These are phyloP conservation scores for Gautieria morchelliformis DNA, from an alignment of 768 basidiomycete species.

Conservation along the genomic window DNA sequence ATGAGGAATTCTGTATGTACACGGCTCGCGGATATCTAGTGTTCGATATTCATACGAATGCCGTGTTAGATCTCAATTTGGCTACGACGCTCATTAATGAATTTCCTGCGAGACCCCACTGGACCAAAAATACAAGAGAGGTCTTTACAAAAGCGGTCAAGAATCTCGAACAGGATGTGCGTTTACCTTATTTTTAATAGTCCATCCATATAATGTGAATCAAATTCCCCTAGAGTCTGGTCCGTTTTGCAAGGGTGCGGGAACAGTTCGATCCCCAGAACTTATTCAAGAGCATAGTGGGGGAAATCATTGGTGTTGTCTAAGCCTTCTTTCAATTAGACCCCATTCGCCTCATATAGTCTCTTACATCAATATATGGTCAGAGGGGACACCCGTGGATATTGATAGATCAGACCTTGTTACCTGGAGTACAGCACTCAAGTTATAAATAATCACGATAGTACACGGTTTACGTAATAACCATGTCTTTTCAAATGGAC, in stretches of 20 bases:
- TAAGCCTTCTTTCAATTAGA: not conserved
- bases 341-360: not conserved
- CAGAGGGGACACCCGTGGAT: no score
- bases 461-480: not conserved
- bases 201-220: not conserved
- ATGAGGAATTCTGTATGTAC: conserved; percentile 9
- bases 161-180: conserved; percentile 1
- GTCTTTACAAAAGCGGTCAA: conserved; percentile 6
- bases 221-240: not conserved
- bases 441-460: no score
- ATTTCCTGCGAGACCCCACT: conserved; percentile 10
- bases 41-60: not conserved
- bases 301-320: conserved; percentile 7
- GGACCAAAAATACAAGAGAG: conserved; percentile 10
- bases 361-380: no score
- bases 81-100: conserved; percentile 5
- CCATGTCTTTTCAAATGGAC: conserved; percentile 33
- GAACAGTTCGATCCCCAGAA: conserved; percentile 8
- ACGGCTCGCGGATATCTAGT: not conserved
- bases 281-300: conserved; percentile 9
- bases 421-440: no score
- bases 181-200: not conserved
- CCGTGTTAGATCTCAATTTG: conserved; percentile 3
- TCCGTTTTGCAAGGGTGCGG: conserved; percentile 7
- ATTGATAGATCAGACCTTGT: no score